phyloP scores from a whole-genome alignment of 2,329 filamentous ascomycete genomes.

The Phialophora verrucosa region DNA sequence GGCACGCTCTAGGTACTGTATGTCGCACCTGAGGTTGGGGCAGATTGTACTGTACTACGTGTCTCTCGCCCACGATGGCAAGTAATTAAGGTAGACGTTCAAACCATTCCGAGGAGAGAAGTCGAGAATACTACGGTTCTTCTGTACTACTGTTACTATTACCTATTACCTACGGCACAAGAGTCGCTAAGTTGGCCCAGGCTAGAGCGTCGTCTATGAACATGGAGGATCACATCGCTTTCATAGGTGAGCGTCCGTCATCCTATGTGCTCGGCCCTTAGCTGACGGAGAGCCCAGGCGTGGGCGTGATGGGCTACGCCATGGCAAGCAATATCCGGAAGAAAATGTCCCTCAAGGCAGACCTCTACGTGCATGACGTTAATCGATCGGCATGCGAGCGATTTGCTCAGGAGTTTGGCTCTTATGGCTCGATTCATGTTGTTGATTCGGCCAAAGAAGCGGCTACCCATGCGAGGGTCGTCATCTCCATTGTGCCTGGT shows the following conservation, averaged over 20 bases:
- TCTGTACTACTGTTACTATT: no score
- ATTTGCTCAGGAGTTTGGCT: slow-evolving; percentile 2
- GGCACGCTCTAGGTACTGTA: background rate
- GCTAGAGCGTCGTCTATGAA: background rate
- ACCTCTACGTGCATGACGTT: slow-evolving; percentile 1
- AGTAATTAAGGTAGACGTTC: background rate
- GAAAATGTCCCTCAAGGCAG: slow-evolving; percentile 1
- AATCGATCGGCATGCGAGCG: background rate
- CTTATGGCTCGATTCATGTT: slow-evolving; percentile 4
- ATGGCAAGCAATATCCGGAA: slow-evolving; percentile 9
- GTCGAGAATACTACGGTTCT: no score
- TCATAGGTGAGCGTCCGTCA: background rate
- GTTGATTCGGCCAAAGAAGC: slow-evolving; percentile 16
- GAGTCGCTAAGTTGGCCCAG: background rate
- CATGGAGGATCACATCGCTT: slow-evolving; percentile 7
- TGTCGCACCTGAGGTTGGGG: background rate
- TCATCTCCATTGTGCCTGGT: slow-evolving; percentile 18
- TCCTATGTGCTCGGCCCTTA: slow-evolving; percentile 16
- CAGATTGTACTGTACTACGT: background rate
- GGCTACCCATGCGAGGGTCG: slow-evolving; percentile 5
- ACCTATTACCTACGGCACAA: no score
- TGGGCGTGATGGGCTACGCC: slow-evolving; percentile 19
- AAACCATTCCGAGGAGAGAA: background rate
- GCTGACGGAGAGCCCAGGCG: background rate
- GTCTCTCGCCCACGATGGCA: background rate